phyloP scores from a whole-genome alignment of 495 filamentous ascomycete genomes.

The Baudoinia panamericana region DNA sequence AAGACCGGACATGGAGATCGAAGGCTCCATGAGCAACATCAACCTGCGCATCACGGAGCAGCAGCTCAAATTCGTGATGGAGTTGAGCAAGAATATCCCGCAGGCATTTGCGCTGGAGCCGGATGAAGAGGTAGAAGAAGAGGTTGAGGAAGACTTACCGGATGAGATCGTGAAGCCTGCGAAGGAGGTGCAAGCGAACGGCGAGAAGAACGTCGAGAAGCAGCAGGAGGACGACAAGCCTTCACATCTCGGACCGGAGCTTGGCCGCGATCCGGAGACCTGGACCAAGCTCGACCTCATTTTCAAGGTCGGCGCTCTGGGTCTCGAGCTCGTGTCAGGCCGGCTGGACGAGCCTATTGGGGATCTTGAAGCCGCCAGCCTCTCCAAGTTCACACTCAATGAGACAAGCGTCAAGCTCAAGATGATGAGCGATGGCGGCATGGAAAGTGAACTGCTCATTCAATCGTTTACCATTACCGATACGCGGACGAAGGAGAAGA shows the following conservation, averaged over 20 bases:
- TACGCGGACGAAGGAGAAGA: slow-evolving; percentile 69
- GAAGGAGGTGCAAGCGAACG: slow-evolving; percentile 24
- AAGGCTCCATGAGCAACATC: slow-evolving; percentile 80
- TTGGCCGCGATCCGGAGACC: slow-evolving; percentile 47
- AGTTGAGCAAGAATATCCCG: slow-evolving; percentile 72
- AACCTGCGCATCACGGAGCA: slow-evolving; percentile 81
- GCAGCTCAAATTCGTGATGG: slow-evolving; percentile 77
- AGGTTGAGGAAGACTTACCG: slow-evolving; percentile 52
- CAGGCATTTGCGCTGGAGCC: slow-evolving; percentile 68
- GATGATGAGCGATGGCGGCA: slow-evolving; percentile 84
- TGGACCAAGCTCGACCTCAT: slow-evolving; percentile 93
- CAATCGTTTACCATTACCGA: slow-evolving; percentile 92
- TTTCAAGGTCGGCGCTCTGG: slow-evolving; percentile 77
- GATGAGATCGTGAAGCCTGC: slow-evolving; percentile 41
- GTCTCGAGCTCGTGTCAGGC: slow-evolving; percentile 74
- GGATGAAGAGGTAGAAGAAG: slow-evolving; percentile 51
- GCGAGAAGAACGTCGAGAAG: slow-evolving; percentile 18
- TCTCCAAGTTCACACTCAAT: slow-evolving; percentile 88
- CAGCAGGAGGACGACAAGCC: slow-evolving; percentile 30
- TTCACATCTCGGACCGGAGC: slow-evolving; percentile 50
- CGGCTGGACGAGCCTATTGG: slow-evolving; percentile 62
- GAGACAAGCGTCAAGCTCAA: slow-evolving; percentile 80
- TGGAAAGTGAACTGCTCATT: slow-evolving; percentile 88
- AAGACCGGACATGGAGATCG: slow-evolving; percentile 81
- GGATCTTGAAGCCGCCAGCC: slow-evolving; percentile 61